Conservation (phyloP, 805 yeast species). For the Metschnikowia cubensis region DNA sequence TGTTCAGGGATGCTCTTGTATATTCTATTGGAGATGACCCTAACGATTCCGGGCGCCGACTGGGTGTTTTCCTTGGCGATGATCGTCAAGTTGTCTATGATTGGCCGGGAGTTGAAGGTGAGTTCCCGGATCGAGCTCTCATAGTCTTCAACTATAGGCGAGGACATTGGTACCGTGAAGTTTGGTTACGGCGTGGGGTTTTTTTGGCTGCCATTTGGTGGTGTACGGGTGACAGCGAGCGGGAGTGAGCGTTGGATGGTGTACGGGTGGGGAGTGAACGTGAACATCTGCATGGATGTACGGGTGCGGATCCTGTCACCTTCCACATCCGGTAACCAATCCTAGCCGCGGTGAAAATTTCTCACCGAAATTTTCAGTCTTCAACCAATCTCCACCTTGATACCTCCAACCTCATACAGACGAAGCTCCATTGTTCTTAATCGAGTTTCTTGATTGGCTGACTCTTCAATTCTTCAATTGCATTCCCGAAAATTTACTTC, state of each 20-base stretch:
- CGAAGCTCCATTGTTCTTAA: no score
- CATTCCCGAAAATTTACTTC: neutral
- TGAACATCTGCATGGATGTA: no score
- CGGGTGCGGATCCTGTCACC: neutral
- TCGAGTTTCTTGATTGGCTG: neutral
- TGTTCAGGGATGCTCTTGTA: constrained; percentile 74
- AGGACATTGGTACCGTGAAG: constrained; percentile 6
- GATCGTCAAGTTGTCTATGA: constrained; percentile 76
- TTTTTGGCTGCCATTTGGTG: constrained; percentile 3
- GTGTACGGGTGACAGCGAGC: neutral
- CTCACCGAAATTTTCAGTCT: neutral
- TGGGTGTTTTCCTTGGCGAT: constrained; percentile 82
- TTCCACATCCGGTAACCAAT: constrained; percentile 7
- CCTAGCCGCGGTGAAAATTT: constrained; percentile 16
- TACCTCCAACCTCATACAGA: no score
- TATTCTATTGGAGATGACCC: constrained; percentile 71
- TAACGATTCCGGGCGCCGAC: constrained; percentile 72
- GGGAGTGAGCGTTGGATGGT: neutral
- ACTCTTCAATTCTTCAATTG: neutral
- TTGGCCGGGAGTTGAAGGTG: constrained; percentile 86
- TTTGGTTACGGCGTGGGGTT: neutral
- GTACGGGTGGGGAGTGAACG: neutral
- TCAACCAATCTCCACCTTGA: no score
- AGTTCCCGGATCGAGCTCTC: constrained; percentile 66
- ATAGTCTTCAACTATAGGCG: constrained; percentile 49